Percentiles rank a stretch among this genome's conserved stretches.
Evolutionary conservation across 2,329 filamentous ascomycete species (phyloP).

Genomic region (Stemphylium lycopersici): DNA sequence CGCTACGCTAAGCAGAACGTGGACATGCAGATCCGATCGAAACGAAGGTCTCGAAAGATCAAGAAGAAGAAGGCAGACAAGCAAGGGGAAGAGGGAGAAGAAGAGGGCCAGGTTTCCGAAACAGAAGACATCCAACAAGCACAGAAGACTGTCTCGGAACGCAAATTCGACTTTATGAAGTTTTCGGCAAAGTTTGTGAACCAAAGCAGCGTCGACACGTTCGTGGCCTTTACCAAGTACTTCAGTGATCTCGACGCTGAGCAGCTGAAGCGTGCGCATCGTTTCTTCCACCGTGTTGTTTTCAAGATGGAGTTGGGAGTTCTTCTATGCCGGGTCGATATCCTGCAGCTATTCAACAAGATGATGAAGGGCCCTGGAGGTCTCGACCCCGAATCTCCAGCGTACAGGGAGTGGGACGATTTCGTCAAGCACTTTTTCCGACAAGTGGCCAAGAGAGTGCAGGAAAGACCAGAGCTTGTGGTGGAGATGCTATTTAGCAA

Average conservation of each 20-base stretch:
- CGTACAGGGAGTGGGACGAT: constrained; percentile 90
- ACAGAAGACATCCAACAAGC: constrained; percentile 74
- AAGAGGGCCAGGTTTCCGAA: constrained; percentile 62
- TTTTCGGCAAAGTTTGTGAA: constrained; percentile 82
- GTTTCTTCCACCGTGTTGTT: constrained; percentile 90
- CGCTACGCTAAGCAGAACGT: constrained; percentile 93
- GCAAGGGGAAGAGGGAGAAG: constrained; percentile 57
- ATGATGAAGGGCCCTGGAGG: constrained; percentile 90
- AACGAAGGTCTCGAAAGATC: constrained; percentile 73
- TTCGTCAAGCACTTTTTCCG: constrained; percentile 83
- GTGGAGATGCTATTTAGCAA: constrained; percentile 97
- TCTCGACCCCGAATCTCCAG: constrained; percentile 68
- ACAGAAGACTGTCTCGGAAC: constrained; percentile 74
- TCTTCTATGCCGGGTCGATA: constrained; percentile 88
- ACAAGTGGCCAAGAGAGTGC: constrained; percentile 80
- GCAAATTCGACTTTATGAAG: constrained; percentile 90
- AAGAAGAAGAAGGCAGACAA: constrained; percentile 64
- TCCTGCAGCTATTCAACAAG: constrained; percentile 83
- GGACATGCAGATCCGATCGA: constrained; percentile 89
- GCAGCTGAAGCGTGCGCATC: constrained; percentile 89
- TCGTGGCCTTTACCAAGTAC: constrained; percentile 77
- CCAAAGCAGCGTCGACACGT: constrained; percentile 87
- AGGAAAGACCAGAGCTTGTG: constrained; percentile 82
- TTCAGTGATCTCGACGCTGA: constrained; percentile 79
- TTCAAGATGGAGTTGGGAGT: constrained; percentile 95